A percentile compares a stretch with the other conserved stretches of the same genome.
phyloP scores from a whole-genome alignment of 129 eudicot genomes.

The Lonicera japonica region DNA sequence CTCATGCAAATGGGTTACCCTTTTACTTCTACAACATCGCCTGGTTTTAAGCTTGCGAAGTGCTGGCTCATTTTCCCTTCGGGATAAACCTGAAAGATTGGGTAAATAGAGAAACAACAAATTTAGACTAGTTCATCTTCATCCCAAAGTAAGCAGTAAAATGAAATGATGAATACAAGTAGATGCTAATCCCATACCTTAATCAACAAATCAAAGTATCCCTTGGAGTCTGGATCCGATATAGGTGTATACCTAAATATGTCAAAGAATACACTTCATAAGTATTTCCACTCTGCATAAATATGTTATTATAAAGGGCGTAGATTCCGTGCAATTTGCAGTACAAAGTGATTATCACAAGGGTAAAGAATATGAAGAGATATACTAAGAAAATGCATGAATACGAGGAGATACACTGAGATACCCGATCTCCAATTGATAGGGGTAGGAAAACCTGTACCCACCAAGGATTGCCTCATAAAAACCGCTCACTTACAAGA shows the following conservation, averaged over 20 bases:
- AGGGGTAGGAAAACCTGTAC: too few species aligned
- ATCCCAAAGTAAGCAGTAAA: not conserved
- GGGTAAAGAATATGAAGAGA: too few species aligned
- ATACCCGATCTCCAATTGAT: too few species aligned
- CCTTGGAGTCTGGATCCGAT: constrained; percentile 87
- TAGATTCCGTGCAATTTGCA: too few species aligned
- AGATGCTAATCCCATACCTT: constrained; percentile 41
- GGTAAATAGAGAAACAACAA: not conserved
- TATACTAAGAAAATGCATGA: too few species aligned
- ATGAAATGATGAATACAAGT: not conserved
- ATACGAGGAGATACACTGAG: too few species aligned
- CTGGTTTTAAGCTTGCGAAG: constrained; percentile 88
- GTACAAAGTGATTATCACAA: too few species aligned
- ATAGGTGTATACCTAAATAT: constrained; percentile 91
- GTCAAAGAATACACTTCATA: constrained; percentile 12
- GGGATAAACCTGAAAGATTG: constrained; percentile 66
- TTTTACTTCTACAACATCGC: constrained; percentile 94
- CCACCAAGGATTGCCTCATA: too few species aligned
- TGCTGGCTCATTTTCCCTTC: constrained; percentile 99
- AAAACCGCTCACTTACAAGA: too few species aligned
- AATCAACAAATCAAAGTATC: constrained; percentile 87
- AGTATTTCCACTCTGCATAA: constrained; percentile 3
- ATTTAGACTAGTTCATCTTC: not conserved
- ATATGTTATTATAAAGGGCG: not conserved
- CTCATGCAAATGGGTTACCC: constrained; percentile 47